phyloP scores from a whole-genome alignment of 1,284 basidiomycete species.

The Tausonia pullulans region DNA sequence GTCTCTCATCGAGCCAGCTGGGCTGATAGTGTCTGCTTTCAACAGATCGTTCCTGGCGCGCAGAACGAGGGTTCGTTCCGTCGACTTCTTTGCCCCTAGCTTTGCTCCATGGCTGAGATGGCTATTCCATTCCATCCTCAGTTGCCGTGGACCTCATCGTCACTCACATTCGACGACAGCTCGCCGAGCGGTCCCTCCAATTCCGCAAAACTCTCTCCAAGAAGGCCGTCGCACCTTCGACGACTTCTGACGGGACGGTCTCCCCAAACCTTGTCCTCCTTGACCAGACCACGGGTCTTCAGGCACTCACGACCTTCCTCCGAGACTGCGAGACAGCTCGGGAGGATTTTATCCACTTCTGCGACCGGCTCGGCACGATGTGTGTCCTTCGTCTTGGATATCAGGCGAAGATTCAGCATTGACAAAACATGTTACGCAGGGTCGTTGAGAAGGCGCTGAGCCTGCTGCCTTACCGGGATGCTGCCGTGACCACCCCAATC shows the following conservation, averaged over 20 bases:
- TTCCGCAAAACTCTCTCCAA: slow-evolving; percentile 40
- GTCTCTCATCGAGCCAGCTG: background rate
- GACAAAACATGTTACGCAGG: background rate
- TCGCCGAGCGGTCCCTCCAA: slow-evolving; percentile 60
- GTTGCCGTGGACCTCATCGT: slow-evolving; percentile 82
- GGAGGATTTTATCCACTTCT: slow-evolving; percentile 81
- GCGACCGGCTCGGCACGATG: slow-evolving; percentile 15
- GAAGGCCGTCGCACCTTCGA: background rate
- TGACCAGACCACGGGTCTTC: slow-evolving; percentile 68
- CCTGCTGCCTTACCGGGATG: slow-evolving; percentile 57
- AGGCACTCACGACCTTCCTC: slow-evolving; percentile 79
- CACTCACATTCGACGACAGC: slow-evolving; percentile 75
- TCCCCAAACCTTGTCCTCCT: slow-evolving; percentile 54
- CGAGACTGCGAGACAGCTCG: slow-evolving; percentile 56
- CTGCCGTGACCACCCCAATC: slow-evolving; percentile 51
- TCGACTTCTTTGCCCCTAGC: background rate
- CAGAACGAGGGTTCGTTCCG: slow-evolving; percentile 52
- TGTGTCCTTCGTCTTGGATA: background rate
- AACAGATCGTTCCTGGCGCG: slow-evolving; percentile 77
- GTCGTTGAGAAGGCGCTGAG: slow-evolving; percentile 77
- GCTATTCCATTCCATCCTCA: background rate
- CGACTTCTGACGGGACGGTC: slow-evolving; percentile 27
- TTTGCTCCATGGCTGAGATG: background rate
- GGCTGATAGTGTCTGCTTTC: background rate
- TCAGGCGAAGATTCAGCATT: too few relatives aligned